Evolutionary conservation across 2,329 filamentous ascomycete species (phyloP), one percentile per base, ranked within the genome.

Genomic region (Paraconiothyrium brasiliense): DNA sequence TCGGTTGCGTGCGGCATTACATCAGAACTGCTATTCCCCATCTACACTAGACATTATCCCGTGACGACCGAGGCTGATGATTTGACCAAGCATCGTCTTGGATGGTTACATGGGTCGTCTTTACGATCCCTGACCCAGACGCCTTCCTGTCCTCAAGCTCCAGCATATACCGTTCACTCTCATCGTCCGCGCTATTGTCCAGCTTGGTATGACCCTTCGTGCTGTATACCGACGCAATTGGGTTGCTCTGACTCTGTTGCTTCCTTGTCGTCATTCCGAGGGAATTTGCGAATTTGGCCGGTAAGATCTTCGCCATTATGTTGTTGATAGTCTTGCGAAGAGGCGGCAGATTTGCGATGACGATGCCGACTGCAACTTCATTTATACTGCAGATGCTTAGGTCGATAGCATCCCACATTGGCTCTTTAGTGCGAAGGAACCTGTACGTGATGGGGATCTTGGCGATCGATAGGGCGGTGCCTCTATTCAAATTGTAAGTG

Each of bases 311-410:
- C 41, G 41, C 41, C 2, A 34, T 57, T 34, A 20, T 0, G 24
- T 47, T 51, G 37, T 60, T 43, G 27, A 66, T 52, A 27, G 44
- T 52, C n/a, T 62, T 67, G 24, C 61, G 65, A 3, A 67, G 49
- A 9, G 61, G 63, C 14, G 61, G 66, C 10, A 66, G 64, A 32
- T 64, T 66, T 9, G 60, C 56, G n/a, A 63, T 46, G 43, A 65
- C 56, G 35, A 68, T 63, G 14, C 64, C 60, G 32, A 66, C 46
- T 13, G 57, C 61, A n/a, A 66, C 57, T 54, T 66, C 61, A 41
- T 59, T 62, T 35, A 52, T 58, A 47, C 52, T 59, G 47, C 60
- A 67, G 52, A 67, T 67, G 56, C 57, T 60, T 2, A 67, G 37
- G 34, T 59, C 54, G 34, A 67, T 55, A 11, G 62, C 58, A 22